Percentiles rank a stretch among this genome's conserved stretches.
Evolutionary conservation across 1,284 basidiomycete genomes (phyloP).

Genomic region (Heimioporus retisporus): DNA sequence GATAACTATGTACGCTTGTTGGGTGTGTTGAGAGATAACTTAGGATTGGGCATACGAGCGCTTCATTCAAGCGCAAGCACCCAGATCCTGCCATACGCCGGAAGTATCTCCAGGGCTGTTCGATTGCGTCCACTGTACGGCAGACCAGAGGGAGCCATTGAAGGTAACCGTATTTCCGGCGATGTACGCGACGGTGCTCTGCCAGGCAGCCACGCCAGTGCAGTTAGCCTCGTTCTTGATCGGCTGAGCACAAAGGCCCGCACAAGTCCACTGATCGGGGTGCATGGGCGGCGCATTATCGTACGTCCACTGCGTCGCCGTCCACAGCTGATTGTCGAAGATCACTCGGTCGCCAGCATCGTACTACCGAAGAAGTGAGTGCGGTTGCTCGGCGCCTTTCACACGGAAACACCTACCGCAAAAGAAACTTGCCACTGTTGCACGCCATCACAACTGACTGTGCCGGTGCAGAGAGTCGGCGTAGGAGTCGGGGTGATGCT

Average conservation of each 20-base stretch:
- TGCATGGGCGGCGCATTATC: constrained; percentile 29
- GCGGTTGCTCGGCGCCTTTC: no score
- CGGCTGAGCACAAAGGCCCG: no score
- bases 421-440: constrained; percentile 37
- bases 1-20: no score
- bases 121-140: constrained; percentile 35
- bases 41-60: no score
- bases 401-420: constrained; percentile 25
- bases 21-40: no score
- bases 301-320: constrained; percentile 41
- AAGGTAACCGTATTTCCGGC: constrained; percentile 27
- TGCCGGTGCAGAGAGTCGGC: no score
- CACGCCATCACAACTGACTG: constrained; percentile 23
- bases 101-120: constrained; percentile 39
- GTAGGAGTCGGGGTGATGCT: no score
- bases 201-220: constrained; percentile 31
- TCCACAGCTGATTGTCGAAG: constrained; percentile 30
- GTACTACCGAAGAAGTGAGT: constrained; percentile 30
- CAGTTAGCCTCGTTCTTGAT: constrained; percentile 13
- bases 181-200: constrained; percentile 24
- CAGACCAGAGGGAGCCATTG: constrained; percentile 29
- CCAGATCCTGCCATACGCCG: constrained; percentile 37
- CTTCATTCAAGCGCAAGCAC: constrained; percentile 26
- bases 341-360: constrained; percentile 32
- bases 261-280: constrained; percentile 32